These are phyloP conservation scores for Quercus bicolor DNA, from an alignment of 306 rosid species.

Conservation along the genomic window DNA sequence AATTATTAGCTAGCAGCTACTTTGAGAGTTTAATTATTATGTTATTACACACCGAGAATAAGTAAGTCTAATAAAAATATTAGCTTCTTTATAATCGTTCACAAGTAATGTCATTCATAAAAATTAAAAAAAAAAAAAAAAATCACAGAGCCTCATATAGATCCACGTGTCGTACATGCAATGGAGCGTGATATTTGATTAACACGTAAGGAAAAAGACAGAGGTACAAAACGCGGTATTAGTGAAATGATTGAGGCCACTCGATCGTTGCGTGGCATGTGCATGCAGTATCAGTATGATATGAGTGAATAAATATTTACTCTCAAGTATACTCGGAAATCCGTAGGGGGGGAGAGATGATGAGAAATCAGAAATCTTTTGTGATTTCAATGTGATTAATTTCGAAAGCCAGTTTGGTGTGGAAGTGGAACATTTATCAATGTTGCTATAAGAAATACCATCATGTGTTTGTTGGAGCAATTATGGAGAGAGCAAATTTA, in stretches of 20 bases:
- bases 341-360: not conserved
- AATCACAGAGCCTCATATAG: not conserved
- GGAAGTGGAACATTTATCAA: not conserved
- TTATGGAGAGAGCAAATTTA: not conserved
- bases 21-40: too few species aligned
- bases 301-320: not conserved
- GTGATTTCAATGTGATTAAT: not conserved
- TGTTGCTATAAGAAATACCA: not conserved
- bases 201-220: slow-evolving; percentile 11
- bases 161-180: slow-evolving; percentile 15
- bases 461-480: slow-evolving; percentile 11
- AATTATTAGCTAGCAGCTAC: too few species aligned
- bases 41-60: too few species aligned
- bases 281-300: slow-evolving; percentile 12
- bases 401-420: not conserved
- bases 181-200: not conserved
- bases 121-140: not conserved
- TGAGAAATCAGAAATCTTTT: not conserved
- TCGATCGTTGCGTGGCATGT: slow-evolving; percentile 23
- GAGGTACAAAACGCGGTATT: not conserved
- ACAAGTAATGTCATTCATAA: too few species aligned
- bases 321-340: not conserved
- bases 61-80: too few species aligned
- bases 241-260: slow-evolving; percentile 32
- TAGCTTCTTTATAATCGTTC: too few species aligned